Conservation (phyloP, 2,329 filamentous ascomycete genomes). For the Talaromyces sp. region DNA sequence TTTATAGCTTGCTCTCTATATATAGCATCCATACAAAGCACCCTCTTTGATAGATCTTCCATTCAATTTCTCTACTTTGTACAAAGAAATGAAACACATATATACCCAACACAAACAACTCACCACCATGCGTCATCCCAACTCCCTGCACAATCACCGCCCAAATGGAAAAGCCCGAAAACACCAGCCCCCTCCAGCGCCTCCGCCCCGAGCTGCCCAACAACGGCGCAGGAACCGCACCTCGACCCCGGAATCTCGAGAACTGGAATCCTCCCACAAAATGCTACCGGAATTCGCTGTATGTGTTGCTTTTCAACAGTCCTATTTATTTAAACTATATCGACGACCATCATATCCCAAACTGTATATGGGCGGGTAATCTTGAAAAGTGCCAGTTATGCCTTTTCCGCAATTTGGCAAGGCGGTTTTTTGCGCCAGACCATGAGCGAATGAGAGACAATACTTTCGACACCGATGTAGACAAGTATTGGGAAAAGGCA, state of each 20-base stretch:
- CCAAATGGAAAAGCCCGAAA: neutral
- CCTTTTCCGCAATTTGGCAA: conserved; percentile 6
- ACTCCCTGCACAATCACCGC: neutral
- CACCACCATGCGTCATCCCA: neutral
- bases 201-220: too few relatives aligned
- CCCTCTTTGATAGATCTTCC: too few relatives aligned
- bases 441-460: neutral
- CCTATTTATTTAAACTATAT: conserved; percentile 20
- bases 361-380: too few relatives aligned
- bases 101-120: neutral
- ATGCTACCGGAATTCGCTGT: conserved; percentile 24
- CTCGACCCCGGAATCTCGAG: neutral
- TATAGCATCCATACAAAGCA: too few relatives aligned
- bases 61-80: too few relatives aligned
- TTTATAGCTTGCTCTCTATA: too few relatives aligned
- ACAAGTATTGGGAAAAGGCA: neutral
- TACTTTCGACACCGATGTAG: neutral
- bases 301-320: conserved; percentile 21
- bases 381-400: conserved; percentile 16
- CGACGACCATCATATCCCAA: neutral
- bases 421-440: neutral
- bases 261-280: neutral
- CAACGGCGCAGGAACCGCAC: neutral
- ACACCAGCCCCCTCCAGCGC: neutral
- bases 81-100: neutral